phyloP scores from a whole-genome alignment of 441 rosid genomes.

The Melianthus villosus region DNA sequence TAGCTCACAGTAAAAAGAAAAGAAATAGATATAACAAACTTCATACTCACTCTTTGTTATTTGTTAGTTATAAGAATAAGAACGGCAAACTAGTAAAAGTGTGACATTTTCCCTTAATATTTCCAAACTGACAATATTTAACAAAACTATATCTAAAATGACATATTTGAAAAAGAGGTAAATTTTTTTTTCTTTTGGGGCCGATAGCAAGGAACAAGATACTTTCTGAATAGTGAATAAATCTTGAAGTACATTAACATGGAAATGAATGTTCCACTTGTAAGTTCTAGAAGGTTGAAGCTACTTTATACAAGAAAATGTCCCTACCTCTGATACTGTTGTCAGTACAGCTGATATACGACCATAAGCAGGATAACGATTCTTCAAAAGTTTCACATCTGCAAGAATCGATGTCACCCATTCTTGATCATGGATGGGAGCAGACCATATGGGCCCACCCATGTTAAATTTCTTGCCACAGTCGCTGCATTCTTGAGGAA shows the following conservation, averaged over 20 bases:
- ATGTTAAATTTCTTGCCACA: conserved; percentile 87
- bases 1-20: too few relatives aligned
- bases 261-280: too few relatives aligned
- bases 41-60: too few relatives aligned
- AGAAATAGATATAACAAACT: too few relatives aligned
- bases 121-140: too few relatives aligned
- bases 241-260: background rate
- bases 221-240: too few relatives aligned
- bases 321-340: conserved; percentile 62
- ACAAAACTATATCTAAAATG: too few relatives aligned
- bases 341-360: conserved; percentile 73
- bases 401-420: conserved; percentile 59
- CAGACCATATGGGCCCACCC: conserved; percentile 99
- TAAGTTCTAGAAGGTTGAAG: background rate
- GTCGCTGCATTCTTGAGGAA: conserved; percentile 72
- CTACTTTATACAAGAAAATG: background rate
- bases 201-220: too few relatives aligned
- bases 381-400: conserved; percentile 53
- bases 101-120: too few relatives aligned
- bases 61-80: conserved; percentile 4
- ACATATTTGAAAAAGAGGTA: too few relatives aligned
- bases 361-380: conserved; percentile 72
- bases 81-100: background rate
- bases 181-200: too few relatives aligned
- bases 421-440: conserved; percentile 81